phyloP scores from a whole-genome alignment of 345 rosid species.

The Dipteronia sinensis region DNA sequence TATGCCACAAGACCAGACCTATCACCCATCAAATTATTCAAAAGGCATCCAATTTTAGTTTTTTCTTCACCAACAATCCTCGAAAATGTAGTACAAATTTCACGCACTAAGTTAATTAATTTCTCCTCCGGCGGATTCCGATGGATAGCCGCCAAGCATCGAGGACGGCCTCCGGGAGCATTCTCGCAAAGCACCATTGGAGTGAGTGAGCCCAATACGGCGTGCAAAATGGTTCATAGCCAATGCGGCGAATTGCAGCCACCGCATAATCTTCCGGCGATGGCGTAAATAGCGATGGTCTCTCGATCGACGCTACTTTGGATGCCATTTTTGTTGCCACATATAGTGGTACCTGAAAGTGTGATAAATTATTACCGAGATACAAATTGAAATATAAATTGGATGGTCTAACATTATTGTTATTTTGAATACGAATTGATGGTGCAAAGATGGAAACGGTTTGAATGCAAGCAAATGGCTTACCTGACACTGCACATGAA shows the following conservation, averaged over 20 bases:
- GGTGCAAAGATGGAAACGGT: too few relatives aligned
- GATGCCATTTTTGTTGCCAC: slow-evolving; percentile 83
- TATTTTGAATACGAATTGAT: too few relatives aligned
- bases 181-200: slow-evolving; percentile 65
- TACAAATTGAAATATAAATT: too few relatives aligned
- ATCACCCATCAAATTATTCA: neutral
- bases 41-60: neutral
- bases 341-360: slow-evolving; percentile 63
- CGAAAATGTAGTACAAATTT: neutral
- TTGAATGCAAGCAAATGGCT: neutral
- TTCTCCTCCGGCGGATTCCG: slow-evolving; percentile 53
- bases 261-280: slow-evolving; percentile 57
- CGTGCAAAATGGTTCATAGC: slow-evolving; percentile 61
- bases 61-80: neutral
- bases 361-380: too few relatives aligned
- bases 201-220: slow-evolving; percentile 82
- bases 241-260: slow-evolving; percentile 58
- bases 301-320: slow-evolving; percentile 50
- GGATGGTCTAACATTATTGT: too few relatives aligned
- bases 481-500: slow-evolving; percentile 92
- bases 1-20: too few relatives aligned
- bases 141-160: slow-evolving; percentile 84
- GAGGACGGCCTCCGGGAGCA: slow-evolving; percentile 53
- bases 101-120: neutral
- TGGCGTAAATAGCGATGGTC: slow-evolving; percentile 57